These are phyloP conservation scores for Lanmaoa rubissima DNA, from an alignment of 768 basidiomycete species.

Conservation along the genomic window DNA sequence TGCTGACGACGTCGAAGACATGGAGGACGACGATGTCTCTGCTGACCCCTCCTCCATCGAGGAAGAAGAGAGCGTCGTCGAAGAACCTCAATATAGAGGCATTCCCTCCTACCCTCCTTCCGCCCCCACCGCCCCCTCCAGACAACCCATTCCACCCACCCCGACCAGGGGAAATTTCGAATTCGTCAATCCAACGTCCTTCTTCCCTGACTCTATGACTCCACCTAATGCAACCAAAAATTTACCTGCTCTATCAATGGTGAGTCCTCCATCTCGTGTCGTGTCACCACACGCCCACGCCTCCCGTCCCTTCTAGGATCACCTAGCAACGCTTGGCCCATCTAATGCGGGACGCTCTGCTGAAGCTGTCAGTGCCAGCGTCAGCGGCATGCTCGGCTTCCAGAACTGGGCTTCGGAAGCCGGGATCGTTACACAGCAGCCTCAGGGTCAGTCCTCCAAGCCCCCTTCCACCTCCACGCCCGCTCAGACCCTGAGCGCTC, in stretches of 20 bases:
- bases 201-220: slow-evolving; percentile 20
- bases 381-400: slow-evolving; percentile 21
- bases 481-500: slow-evolving; percentile 14
- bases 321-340: slow-evolving; percentile 28
- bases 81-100: slow-evolving; percentile 17
- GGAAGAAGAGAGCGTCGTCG: slow-evolving; percentile 17
- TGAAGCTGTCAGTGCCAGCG: slow-evolving; percentile 13
- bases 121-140: slow-evolving; percentile 4
- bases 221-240: slow-evolving; percentile 27
- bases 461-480: not conserved
- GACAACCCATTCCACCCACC: slow-evolving; percentile 20
- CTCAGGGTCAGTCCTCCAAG: slow-evolving; percentile 11
- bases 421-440: slow-evolving; percentile 22
- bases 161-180: slow-evolving; percentile 23
- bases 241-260: slow-evolving; percentile 32
- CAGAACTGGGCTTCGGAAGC: slow-evolving; percentile 34
- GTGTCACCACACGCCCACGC: slow-evolving; percentile 4
- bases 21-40: slow-evolving; percentile 10
- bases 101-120: not conserved
- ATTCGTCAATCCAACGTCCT: slow-evolving; percentile 29
- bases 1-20: slow-evolving; percentile 27
- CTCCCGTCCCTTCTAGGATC: slow-evolving; percentile 18
- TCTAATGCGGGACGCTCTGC: slow-evolving; percentile 23
- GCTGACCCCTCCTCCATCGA: slow-evolving; percentile 12
- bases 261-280: slow-evolving; percentile 9